Evolutionary conservation across 257 asterid genomes (phyloP).

Genomic region (Cynanchum wilfordii): DNA sequence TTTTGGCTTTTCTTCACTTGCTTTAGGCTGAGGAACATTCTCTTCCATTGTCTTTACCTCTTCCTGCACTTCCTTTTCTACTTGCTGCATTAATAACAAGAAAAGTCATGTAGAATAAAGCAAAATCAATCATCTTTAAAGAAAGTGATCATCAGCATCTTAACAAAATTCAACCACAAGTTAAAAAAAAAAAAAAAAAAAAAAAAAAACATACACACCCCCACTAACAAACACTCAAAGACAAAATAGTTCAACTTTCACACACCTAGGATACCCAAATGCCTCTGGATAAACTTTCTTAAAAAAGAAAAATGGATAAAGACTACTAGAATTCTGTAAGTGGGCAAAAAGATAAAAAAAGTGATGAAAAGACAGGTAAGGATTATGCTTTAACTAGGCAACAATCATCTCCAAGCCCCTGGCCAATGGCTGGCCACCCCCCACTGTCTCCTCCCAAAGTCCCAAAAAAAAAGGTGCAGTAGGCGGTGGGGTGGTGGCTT

Average conservation of each 20-base stretch:
- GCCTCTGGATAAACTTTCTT: neutral
- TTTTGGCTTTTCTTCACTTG: constrained; percentile 22
- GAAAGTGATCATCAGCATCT: constrained; percentile 1
- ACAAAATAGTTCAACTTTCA: neutral
- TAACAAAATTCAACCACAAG: neutral
- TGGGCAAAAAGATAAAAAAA: neutral
- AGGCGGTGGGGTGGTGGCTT: neutral
- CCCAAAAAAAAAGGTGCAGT: neutral
- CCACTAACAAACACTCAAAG: neutral
- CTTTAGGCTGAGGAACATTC: constrained; percentile 28
- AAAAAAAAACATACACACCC: no score
- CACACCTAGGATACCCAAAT: neutral
- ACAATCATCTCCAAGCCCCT: neutral
- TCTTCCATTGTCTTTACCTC: constrained; percentile 37
- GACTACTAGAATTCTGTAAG: neutral
- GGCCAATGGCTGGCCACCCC: no score
- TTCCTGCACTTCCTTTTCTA: constrained; percentile 41
- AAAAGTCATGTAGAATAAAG: neutral
- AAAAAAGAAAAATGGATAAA: neutral
- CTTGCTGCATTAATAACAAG: constrained; percentile 33
- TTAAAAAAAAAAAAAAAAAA: no score
- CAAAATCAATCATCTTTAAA: neutral
- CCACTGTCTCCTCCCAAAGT: neutral
- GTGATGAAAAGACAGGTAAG: neutral
- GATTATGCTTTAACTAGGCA: neutral